Base-by-base conservation (phyloP, 371 early-diverging fungal species). In the Coemansia sp. region DNA sequence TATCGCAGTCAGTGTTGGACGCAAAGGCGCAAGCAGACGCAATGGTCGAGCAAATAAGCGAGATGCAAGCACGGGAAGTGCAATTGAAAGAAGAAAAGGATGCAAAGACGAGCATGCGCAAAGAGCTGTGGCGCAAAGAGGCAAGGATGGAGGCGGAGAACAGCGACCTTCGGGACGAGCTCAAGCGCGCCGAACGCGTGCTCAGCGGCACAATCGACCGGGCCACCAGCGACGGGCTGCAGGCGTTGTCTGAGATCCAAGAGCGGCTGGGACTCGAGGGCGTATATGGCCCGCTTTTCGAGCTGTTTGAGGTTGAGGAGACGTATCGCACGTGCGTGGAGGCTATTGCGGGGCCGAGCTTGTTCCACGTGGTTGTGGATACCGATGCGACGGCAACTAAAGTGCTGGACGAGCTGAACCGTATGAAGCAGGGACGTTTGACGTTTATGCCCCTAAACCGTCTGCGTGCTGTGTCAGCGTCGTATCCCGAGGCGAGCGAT, bases 301-400 rank as follows among this genome's bases (percentile, higher is more conserved):
- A 96, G 73, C 85, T 97, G 23, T 94, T 98, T 80, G 88, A 92
- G 24, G 90, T 94, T 0, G 92, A 94, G 58, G 89, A 91, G 23
- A 82, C 85, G 4, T 94, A 91, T 65, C 83, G 86, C 65, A 87
- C 90, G 0, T 94, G 96, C 8, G 94, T 94, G n/a, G 98, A 97
- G 76, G 89, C 91, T 0, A 86, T 94, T 57, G 95, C 94, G 7
- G 95, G 97, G 8, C 52, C 71, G 24, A 93, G 94, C 67, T 82
- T 99, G 44, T 98, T 97, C 83, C 95, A 97, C 76, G 88, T 99
- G 13, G 99, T 99, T 12, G 99, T 99, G 0, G 96, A 98, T 72
- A 91, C 88, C 4, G 98, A 98, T 66, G 87, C 86, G 4, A 94
- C 96, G 2, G 99, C 98, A 1, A 84, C 92, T 1, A 71, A 70